A percentile compares a stretch with the other conserved stretches of the same genome.
phyloP scores from a whole-genome alignment of 768 basidiomycete genomes.

The Lepiota venenata region DNA sequence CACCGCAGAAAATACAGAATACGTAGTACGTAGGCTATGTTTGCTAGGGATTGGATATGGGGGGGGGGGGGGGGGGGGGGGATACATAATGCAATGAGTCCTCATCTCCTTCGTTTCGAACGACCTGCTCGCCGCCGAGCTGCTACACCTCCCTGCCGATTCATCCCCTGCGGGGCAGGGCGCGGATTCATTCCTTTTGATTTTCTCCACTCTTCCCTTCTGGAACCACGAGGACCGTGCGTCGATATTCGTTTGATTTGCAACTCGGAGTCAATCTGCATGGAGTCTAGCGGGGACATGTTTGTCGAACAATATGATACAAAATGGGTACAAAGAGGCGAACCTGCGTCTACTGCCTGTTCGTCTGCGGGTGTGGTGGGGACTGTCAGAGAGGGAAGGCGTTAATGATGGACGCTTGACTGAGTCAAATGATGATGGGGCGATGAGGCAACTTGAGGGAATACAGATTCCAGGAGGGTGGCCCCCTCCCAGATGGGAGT shows the following conservation, averaged over 20 bases:
- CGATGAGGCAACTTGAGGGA: constrained; percentile 10
- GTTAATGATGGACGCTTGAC: constrained; percentile 38
- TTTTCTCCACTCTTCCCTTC: constrained; percentile 78
- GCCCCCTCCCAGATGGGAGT: constrained; percentile 8
- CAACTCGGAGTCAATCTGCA: constrained; percentile 47
- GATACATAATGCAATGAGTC: constrained; percentile 7
- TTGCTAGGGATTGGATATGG: neutral
- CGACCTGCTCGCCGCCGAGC: constrained; percentile 67
- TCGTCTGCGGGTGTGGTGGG: constrained; percentile 21
- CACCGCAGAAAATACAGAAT: no score
- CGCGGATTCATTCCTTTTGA: constrained; percentile 70
- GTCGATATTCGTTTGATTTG: constrained; percentile 58
- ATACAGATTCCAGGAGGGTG: constrained; percentile 5
- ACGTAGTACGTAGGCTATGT: no score
- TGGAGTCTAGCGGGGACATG: constrained; percentile 37
- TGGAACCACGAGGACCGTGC: constrained; percentile 72
- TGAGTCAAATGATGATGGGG: constrained; percentile 23
- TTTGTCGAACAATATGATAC: neutral
- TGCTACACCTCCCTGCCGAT: constrained; percentile 61
- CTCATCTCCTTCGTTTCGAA: constrained; percentile 66
- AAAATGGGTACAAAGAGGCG: constrained; percentile 5
- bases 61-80: no score
- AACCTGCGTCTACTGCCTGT: constrained; percentile 30
- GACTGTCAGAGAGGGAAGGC: constrained; percentile 32
- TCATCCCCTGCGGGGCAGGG: constrained; percentile 52